Percentiles rank a stretch among this genome's conserved stretches.
Conservation (phyloP, 345 rosid species). For the Citrus glauca region DNA sequence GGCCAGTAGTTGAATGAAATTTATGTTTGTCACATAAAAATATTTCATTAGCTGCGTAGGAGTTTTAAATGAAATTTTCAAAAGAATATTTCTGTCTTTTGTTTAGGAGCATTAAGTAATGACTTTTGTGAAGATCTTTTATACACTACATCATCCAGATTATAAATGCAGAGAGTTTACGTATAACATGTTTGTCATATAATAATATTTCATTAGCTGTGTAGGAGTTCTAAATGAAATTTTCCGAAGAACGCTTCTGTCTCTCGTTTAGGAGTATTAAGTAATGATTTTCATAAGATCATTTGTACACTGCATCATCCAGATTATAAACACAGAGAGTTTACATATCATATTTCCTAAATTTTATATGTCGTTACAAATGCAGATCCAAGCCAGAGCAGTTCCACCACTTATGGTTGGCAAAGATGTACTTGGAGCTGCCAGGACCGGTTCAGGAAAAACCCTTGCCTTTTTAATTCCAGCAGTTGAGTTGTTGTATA, state of each 20-base stretch:
- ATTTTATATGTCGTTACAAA: constrained; percentile 3
- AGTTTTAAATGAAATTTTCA: background rate
- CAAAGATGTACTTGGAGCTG: constrained; percentile 96
- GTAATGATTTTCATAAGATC: background rate
- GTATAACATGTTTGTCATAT: background rate
- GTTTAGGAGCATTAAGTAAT: background rate
- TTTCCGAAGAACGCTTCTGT: background rate
- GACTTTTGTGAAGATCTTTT: background rate
- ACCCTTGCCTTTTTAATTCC: constrained; percentile 92
- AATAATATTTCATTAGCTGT: background rate
- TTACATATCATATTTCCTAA: background rate
- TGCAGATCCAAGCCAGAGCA: constrained; percentile 88
- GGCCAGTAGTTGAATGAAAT: background rate
- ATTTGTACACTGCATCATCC: background rate
- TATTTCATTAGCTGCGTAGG: background rate
- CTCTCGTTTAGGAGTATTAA: background rate
- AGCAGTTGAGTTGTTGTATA: constrained; percentile 77
- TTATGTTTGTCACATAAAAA: background rate
- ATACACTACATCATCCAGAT: background rate
- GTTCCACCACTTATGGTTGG: constrained; percentile 78
- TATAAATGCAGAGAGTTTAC: background rate
- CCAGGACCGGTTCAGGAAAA: constrained; percentile 98
- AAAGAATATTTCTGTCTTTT: too few relatives aligned
- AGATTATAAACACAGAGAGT: background rate
- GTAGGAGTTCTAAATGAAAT: background rate